Percentiles rank a stretch among this genome's conserved stretches.
These are phyloP conservation scores for Penicillium verhagenii DNA, from an alignment of 495 filamentous ascomycete genomes.

Conservation along the genomic window DNA sequence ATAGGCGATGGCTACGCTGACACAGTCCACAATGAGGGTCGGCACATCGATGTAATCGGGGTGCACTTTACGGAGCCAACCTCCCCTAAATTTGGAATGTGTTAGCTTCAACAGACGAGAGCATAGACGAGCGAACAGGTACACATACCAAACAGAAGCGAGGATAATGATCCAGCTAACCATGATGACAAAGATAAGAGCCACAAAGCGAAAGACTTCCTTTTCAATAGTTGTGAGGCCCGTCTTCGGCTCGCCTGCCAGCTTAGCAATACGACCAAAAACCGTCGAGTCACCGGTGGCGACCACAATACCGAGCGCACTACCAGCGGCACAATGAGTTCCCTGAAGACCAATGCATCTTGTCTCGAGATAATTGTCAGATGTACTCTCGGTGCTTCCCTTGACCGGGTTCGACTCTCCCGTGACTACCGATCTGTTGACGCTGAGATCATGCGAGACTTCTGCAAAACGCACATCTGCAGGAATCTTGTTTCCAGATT, in stretches of 20 bases:
- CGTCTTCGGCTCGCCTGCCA: slow-evolving; percentile 58
- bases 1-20: slow-evolving; percentile 65
- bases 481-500: slow-evolving; percentile 63
- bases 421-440: slow-evolving; percentile 68
- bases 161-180: slow-evolving; percentile 54
- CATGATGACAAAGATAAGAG: slow-evolving; percentile 56
- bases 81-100: slow-evolving; percentile 41
- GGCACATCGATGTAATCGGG: slow-evolving; percentile 65
- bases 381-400: slow-evolving; percentile 55
- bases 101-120: neutral
- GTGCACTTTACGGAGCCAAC: slow-evolving; percentile 57
- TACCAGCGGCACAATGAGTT: slow-evolving; percentile 62
- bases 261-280: slow-evolving; percentile 62
- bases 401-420: slow-evolving; percentile 59
- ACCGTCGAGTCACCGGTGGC: slow-evolving; percentile 57
- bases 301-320: slow-evolving; percentile 57
- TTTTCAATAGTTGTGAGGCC: slow-evolving; percentile 60
- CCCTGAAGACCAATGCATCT: slow-evolving; percentile 66
- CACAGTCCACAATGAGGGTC: slow-evolving; percentile 60
- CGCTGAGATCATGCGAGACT: slow-evolving; percentile 58
- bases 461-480: slow-evolving; percentile 68
- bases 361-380: slow-evolving; percentile 73
- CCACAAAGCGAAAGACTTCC: slow-evolving; percentile 64
- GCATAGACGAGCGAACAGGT: no score
- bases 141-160: slow-evolving; percentile 55